These are phyloP conservation scores for Phytophthora europaea DNA, from an alignment of 352 stramenopile genomes.

Conservation along the genomic window DNA sequence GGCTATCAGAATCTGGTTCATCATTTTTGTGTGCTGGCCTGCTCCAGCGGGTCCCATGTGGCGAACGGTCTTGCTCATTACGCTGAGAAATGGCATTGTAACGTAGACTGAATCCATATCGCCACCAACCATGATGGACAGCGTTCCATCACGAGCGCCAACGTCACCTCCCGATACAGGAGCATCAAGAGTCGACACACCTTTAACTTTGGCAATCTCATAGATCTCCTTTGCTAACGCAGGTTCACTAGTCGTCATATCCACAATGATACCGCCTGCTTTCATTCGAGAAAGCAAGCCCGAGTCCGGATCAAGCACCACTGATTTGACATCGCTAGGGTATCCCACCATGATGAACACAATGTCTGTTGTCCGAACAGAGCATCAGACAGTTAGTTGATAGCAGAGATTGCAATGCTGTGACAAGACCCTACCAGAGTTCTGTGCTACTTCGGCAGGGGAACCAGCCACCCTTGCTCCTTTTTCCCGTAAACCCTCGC, in stretches of 20 bases:
- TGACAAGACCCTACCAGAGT: conserved; percentile 55
- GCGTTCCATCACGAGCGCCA: conserved; percentile 84
- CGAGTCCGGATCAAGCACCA: conserved; percentile 76
- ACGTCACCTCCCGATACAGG: conserved; percentile 91
- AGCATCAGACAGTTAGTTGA: conserved; percentile 6
- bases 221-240: conserved; percentile 92
- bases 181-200: conserved; percentile 80
- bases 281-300: conserved; percentile 81
- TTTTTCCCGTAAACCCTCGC: conserved; percentile 76
- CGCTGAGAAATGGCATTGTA: conserved; percentile 87
- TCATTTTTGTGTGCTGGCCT: conserved; percentile 93
- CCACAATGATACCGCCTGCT: conserved; percentile 85
- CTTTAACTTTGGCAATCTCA: conserved; percentile 72
- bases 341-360: conserved; percentile 93
- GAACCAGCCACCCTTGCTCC: conserved; percentile 79
- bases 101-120: conserved; percentile 85
- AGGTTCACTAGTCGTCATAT: conserved; percentile 93
- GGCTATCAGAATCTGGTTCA: conserved; percentile 93
- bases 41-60: conserved; percentile 88
- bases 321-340: conserved; percentile 82
- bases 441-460: conserved; percentile 81
- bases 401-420: neutral
- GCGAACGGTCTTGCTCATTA: conserved; percentile 92
- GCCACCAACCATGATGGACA: conserved; percentile 94
- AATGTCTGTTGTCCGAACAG: conserved; percentile 62